Evolutionary conservation across 768 basidiomycete species (phyloP), one percentile per base, ranked within the genome.

Genomic region (Psilocybe tampanensis): DNA sequence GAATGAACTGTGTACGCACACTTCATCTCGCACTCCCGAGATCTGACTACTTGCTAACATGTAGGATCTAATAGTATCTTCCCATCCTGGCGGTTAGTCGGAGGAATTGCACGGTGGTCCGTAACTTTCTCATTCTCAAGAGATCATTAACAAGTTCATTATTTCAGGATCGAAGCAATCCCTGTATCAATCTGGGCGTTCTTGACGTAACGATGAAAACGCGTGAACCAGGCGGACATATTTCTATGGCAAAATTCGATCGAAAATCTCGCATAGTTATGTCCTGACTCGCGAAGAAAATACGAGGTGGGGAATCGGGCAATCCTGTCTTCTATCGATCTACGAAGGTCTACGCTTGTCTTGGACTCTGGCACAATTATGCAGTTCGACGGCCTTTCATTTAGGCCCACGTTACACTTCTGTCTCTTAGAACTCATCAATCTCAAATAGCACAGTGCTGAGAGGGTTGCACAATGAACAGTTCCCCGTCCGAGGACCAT

Each of bases 241-340:
- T 61, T 56, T 51, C 54, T 56, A 56, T 51, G 61, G 58, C 47
- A 24, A 53, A 59, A 44, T 43, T 48, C 53, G 55, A 64, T 64
- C 55, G 55, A 64, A 56, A 56, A 51, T 44, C 54, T 50, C 57
- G 47, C 47, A 48, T 48, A 48, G n/a, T n/a, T 29, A 48, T 48
- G 23, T 48, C 36, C 36, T 1, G 47, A 24, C 47, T 48, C 47
- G n/a, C 24, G 8, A 23, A 48, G 47, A 24, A 48, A 22, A n/a
- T 39, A 39, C 21, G 12, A 45, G 17, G 15, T 9, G 21, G 44
- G 17, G 21, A 15, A 45, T 45, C 44, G 44, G 44, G 44, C 21
- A 26, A 26, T 12, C 7, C 7, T 33, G 26, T 33, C 29, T n/a
- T 33, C 29, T 48, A 23, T 29, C 4, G 47, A 47, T 24, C 15